These are phyloP conservation scores for Calvatia gigantea DNA, from an alignment of 768 basidiomycete species.

Conservation along the genomic window DNA sequence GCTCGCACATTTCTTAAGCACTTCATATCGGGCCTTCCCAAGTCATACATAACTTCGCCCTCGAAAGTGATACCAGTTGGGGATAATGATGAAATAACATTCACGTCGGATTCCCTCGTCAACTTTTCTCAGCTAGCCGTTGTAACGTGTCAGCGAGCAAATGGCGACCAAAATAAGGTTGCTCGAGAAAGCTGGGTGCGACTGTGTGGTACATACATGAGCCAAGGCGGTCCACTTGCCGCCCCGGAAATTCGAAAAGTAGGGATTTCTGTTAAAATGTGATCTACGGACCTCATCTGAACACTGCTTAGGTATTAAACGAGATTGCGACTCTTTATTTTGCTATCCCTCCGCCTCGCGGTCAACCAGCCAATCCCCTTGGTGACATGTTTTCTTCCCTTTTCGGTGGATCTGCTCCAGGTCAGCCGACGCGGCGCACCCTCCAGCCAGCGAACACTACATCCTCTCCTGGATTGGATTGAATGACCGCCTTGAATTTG, in stretches of 20 bases:
- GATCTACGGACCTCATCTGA: not conserved
- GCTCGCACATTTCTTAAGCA: constrained; percentile 90
- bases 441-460: constrained; percentile 38
- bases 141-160: constrained; percentile 81
- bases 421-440: constrained; percentile 37
- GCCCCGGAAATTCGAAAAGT: constrained; percentile 14
- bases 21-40: constrained; percentile 63
- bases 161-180: constrained; percentile 73
- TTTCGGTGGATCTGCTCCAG: constrained; percentile 66
- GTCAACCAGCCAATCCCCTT: constrained; percentile 72
- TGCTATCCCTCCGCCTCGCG: constrained; percentile 75
- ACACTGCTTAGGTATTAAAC: constrained; percentile 47
- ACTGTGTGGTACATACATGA: constrained; percentile 81
- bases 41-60: constrained; percentile 15
- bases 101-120: constrained; percentile 72
- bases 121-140: constrained; percentile 93
- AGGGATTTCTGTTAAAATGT: not conserved
- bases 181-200: constrained; percentile 83
- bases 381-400: constrained; percentile 87
- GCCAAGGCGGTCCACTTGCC: constrained; percentile 55
- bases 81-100: constrained; percentile 53
- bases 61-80: constrained; percentile 38
- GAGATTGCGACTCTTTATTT: constrained; percentile 80
- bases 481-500: not conserved
- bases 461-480: constrained; percentile 43